These are phyloP conservation scores for Anthracocystis setariae DNA, from an alignment of 1,284 basidiomycete genomes.

Conservation along the genomic window DNA sequence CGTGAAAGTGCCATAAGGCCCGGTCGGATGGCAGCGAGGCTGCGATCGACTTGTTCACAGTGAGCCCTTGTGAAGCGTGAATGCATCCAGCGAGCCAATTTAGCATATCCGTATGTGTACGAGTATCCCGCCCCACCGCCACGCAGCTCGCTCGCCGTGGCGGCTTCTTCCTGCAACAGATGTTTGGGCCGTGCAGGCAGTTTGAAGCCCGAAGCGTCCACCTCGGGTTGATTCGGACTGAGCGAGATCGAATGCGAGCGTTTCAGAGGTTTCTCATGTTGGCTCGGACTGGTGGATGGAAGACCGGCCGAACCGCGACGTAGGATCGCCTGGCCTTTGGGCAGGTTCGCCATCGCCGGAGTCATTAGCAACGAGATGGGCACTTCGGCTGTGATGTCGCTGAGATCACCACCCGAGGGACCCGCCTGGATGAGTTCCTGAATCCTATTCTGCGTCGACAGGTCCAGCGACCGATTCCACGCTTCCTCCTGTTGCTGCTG, in stretches of 20 bases:
- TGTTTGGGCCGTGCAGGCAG: slow-evolving; percentile 26
- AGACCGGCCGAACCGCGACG: slow-evolving; percentile 18
- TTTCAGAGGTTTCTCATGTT: slow-evolving; percentile 3
- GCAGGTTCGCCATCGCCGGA: slow-evolving; percentile 32
- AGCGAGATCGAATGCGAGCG: slow-evolving; percentile 13
- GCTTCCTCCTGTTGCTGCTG: slow-evolving; percentile 27
- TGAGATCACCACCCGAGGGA: slow-evolving; percentile 29
- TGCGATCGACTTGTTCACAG: slow-evolving; percentile 39
- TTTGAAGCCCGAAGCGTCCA: slow-evolving; percentile 32
- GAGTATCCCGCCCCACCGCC: slow-evolving; percentile 29
- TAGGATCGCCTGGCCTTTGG: slow-evolving; percentile 24
- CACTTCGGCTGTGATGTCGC: slow-evolving; percentile 42
- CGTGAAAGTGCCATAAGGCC: slow-evolving; percentile 36
- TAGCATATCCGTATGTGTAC: slow-evolving; percentile 52
- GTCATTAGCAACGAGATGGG: slow-evolving; percentile 45
- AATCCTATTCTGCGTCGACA: slow-evolving; percentile 32
- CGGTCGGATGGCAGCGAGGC: slow-evolving; percentile 32
- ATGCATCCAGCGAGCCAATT: slow-evolving; percentile 50
- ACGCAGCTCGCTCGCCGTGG: slow-evolving; percentile 28
- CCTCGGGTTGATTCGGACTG: slow-evolving; percentile 3
- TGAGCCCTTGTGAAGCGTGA: slow-evolving; percentile 29
- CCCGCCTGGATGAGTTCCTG: slow-evolving; percentile 42
- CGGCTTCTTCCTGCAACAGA: slow-evolving; percentile 38
- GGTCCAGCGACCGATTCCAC: slow-evolving; percentile 39
- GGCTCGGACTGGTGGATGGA: not conserved